phyloP scores from a whole-genome alignment of 2,329 filamentous ascomycete species.

The Diaporthe batatas region DNA sequence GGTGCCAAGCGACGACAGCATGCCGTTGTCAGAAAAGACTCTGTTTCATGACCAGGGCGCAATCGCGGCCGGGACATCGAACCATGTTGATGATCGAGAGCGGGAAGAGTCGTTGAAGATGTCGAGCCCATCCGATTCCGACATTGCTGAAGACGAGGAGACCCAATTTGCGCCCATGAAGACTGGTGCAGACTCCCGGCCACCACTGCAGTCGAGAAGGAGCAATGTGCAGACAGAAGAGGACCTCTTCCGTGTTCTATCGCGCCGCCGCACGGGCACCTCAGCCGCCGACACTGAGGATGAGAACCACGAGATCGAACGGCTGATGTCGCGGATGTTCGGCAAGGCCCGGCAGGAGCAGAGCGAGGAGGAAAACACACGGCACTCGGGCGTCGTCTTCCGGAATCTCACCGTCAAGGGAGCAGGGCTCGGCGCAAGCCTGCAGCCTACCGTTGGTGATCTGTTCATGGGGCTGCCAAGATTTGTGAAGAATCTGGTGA shows the following conservation, averaged over 20 bases:
- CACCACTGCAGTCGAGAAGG: not conserved
- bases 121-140: slow-evolving; percentile 19
- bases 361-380: slow-evolving; percentile 78
- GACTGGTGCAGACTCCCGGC: slow-evolving; percentile 6
- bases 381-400: slow-evolving; percentile 78
- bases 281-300: slow-evolving; percentile 48
- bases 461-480: slow-evolving; percentile 51
- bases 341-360: slow-evolving; percentile 72
- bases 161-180: slow-evolving; percentile 15
- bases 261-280: slow-evolving; percentile 60
- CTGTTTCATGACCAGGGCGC: not conserved
- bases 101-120: not conserved
- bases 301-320: slow-evolving; percentile 68
- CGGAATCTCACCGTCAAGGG: slow-evolving; percentile 79
- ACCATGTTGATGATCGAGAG: not conserved
- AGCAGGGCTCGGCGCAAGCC: slow-evolving; percentile 72
- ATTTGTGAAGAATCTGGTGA: slow-evolving; percentile 44
- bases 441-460: slow-evolving; percentile 59
- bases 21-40: slow-evolving; percentile 21
- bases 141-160: not conserved
- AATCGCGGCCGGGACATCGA: not conserved
- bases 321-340: slow-evolving; percentile 79
- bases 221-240: slow-evolving; percentile 57
- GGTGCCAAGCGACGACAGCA: not conserved
- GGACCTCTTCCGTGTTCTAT: slow-evolving; percentile 63